These are phyloP conservation scores for Russula dissimulans DNA, from an alignment of 768 basidiomycete species.

Conservation along the genomic window DNA sequence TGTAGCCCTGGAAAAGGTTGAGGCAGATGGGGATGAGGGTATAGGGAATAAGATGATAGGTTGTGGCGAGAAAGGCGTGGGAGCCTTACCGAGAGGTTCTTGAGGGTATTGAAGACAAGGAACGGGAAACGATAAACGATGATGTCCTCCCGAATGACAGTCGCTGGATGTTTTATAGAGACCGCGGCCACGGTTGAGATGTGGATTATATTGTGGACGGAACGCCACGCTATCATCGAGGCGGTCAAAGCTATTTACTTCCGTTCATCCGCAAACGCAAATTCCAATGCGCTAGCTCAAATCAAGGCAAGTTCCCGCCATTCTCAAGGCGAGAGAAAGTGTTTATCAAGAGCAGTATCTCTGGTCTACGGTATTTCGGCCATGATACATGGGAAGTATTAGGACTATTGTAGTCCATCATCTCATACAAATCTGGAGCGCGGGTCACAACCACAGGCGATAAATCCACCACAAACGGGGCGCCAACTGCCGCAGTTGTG, in stretches of 20 bases:
- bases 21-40: neutral
- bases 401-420: neutral
- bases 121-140: neutral
- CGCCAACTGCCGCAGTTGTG: neutral
- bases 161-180: neutral
- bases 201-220: too few relatives aligned
- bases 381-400: neutral
- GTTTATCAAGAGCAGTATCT: neutral
- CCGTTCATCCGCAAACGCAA: neutral
- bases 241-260: neutral
- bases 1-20: neutral
- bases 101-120: neutral
- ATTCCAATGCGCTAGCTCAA: neutral
- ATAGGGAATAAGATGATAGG: neutral
- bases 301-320: neutral
- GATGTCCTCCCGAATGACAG: too few relatives aligned
- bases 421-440: neutral
- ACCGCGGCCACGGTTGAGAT: neutral
- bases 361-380: neutral
- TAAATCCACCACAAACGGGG: neutral
- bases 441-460: too few relatives aligned
- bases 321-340: neutral
- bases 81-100: neutral
- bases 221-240: neutral
- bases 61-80: conserved; percentile 6